Base-by-base conservation (phyloP, 371 early-diverging fungal species). In the Rhizopus microsporus region DNA sequence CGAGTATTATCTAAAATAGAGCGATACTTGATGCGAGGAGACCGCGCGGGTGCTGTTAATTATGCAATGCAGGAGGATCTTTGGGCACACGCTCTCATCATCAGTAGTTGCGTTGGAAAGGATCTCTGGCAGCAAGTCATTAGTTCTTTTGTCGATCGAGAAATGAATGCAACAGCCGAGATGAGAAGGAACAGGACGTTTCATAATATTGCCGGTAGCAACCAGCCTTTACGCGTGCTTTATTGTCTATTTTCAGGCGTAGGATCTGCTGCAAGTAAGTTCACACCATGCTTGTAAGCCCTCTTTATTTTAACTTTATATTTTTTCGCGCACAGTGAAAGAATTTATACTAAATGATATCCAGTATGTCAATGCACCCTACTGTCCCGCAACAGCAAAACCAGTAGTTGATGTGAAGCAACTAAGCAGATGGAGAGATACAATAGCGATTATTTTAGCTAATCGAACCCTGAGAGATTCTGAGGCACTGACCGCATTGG, bases 71-170 rank as follows among this genome's bases (percentile, higher is more conserved):
- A 77, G 44, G 77, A 84, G 37, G 83, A 83, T 48, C 61, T 93
- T 48, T 97, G 96, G 96, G 80, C 91, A 0, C 95, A 97, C 69
- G 97, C 95, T 5, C 77, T 95, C 23, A 85, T 94, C 7, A 88
- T 97, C 63, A 86, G 93, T 42, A 94, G 93, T 56, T 88, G 91
- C 56, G 88, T 92, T 4, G 86, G 88, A 61, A 87, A 88, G 63
- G 91, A 91, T 16, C 69, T 86, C 0, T 97, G 94, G 89, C 83
- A 86, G 60, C 85, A 84, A n/a, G 91, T 90, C 3, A 87, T 93
- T 35, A 73, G 73, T 13, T 69, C 81, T 12, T 94, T 93, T 70
- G 78, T 88, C 1, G 77, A 78, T 15, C 69, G 77, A 33, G 88
- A 86, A 63, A 68, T 93, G 61, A 59, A 71, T 3, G 64, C 60